phyloP scores from a whole-genome alignment of 2,329 filamentous ascomycete genomes.

The Trichocomaceae sp. region DNA sequence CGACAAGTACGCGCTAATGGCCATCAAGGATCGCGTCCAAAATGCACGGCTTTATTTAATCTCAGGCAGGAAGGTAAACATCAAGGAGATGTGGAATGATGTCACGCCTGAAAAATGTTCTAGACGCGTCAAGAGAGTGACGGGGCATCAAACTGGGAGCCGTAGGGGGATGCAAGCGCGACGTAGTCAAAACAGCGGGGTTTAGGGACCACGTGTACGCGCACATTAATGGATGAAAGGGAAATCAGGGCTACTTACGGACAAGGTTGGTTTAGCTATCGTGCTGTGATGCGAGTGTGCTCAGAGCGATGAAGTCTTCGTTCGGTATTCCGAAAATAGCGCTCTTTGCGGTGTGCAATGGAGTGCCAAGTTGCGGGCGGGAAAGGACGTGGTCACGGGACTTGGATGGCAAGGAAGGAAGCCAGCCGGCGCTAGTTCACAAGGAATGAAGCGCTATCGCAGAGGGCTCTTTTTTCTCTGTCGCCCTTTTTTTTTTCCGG shows the following conservation, averaged over 20 bases:
- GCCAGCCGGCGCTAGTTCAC: background rate
- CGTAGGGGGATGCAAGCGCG: conserved; percentile 16
- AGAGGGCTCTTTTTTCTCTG: background rate
- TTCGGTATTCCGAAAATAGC: conserved; percentile 32
- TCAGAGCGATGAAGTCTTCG: conserved; percentile 23
- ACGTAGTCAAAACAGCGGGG: background rate
- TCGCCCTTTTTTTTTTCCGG: background rate
- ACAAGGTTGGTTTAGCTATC: conserved; percentile 35
- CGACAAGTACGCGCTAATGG: conserved; percentile 5
- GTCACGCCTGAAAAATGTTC: conserved; percentile 14
- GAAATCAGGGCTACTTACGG: conserved; percentile 30
- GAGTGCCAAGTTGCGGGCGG: conserved; percentile 13
- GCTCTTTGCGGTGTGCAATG: conserved; percentile 27
- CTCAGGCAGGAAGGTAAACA: background rate
- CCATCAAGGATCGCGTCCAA: conserved; percentile 6
- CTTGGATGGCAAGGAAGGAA: conserved; percentile 15
- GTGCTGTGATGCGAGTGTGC: conserved; percentile 32
- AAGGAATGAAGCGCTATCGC: background rate
- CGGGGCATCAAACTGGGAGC: conserved; percentile 2
- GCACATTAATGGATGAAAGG: background rate
- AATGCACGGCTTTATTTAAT: background rate
- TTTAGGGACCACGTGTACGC: background rate
- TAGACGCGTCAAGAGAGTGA: conserved; percentile 23
- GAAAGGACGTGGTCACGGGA: conserved; percentile 26
- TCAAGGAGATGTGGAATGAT: conserved; percentile 5